phyloP scores from a whole-genome alignment of 148 eudicot genomes.

The Talinum fruticosum region DNA sequence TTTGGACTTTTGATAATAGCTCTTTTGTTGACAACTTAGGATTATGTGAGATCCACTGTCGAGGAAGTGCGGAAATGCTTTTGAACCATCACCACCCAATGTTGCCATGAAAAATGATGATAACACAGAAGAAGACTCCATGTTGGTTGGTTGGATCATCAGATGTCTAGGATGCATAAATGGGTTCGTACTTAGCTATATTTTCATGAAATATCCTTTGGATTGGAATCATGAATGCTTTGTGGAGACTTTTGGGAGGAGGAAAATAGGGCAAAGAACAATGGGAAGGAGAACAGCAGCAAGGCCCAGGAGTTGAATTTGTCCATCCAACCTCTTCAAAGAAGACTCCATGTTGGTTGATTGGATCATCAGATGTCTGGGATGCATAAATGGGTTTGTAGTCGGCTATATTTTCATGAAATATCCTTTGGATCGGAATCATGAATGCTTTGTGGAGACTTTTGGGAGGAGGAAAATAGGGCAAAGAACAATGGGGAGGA shows the following conservation, averaged over 20 bases:
- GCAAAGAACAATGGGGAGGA: neutral
- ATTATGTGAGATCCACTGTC: conserved; percentile 33
- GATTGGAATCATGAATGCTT: conserved; percentile 26
- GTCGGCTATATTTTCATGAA: conserved; percentile 29
- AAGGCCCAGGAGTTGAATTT: neutral
- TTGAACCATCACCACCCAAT: neutral
- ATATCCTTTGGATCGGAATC: conserved; percentile 6
- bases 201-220: conserved; percentile 14
- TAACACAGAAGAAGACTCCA: neutral
- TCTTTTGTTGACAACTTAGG: conserved; percentile 33
- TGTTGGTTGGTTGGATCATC: conserved; percentile 29
- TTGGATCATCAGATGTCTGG: conserved; percentile 29
- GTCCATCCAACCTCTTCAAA: neutral
- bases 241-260: conserved; percentile 12
- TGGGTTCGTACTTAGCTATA: conserved; percentile 28
- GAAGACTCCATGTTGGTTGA: conserved; percentile 13
- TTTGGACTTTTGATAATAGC: conserved; percentile 25
- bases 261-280: neutral
- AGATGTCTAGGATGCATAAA: conserved; percentile 21
- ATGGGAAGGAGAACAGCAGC: neutral
- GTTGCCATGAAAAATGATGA: neutral
- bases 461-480: neutral
- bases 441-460: conserved; percentile 24
- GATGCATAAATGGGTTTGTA: conserved; percentile 23
- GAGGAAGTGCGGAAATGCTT: neutral